Percentiles rank a stretch among this genome's conserved stretches.
Conservation (phyloP, 257 asterid genomes). For the Primulina huaijiensis region DNA sequence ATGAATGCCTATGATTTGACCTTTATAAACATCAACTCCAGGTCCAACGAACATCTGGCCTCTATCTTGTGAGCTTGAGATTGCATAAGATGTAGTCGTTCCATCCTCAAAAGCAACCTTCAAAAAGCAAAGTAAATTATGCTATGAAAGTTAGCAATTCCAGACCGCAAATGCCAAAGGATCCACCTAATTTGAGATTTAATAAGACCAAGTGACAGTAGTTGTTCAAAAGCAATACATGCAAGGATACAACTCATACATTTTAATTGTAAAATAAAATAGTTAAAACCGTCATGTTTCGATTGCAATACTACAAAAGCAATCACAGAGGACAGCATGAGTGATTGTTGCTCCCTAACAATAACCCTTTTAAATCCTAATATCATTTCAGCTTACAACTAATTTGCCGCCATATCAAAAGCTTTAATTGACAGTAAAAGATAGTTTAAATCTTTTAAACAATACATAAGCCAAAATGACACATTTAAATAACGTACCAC, state of each 20-base stretch:
- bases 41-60: constrained; percentile 90
- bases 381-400: too few species aligned
- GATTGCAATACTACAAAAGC: too few species aligned
- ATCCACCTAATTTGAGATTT: background rate
- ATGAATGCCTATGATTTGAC: constrained; percentile 92
- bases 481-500: background rate
- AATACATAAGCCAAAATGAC: background rate
- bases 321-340: too few species aligned
- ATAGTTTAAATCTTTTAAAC: too few species aligned
- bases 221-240: too few species aligned
- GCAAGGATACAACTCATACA: background rate
- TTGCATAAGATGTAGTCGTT: constrained; percentile 81
- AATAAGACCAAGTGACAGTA: too few species aligned
- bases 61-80: constrained; percentile 87
- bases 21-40: constrained; percentile 84
- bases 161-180: background rate
- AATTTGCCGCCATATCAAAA: too few species aligned
- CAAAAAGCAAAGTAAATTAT: background rate
- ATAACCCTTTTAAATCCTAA: too few species aligned
- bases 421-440: background rate
- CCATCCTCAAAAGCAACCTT: constrained; percentile 97
- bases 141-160: background rate
- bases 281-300: too few species aligned
- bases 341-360: too few species aligned
- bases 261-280: too few species aligned